Conservation (phyloP, 2,329 filamentous ascomycete genomes). For the Ophiosphaerella narmari region DNA sequence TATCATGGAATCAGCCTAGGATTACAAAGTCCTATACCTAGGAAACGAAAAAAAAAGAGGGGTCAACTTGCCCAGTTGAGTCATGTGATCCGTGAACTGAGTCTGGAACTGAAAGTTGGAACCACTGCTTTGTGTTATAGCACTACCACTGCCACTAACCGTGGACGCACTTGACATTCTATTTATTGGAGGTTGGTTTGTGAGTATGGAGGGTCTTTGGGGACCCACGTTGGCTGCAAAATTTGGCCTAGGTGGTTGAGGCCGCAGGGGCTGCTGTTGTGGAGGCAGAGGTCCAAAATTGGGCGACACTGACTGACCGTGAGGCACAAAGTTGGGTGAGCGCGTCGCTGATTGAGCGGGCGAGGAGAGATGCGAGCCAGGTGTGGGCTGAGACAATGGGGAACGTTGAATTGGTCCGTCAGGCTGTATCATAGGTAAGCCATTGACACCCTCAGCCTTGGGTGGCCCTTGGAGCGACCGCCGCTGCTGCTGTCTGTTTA, state of each 20-base stretch:
- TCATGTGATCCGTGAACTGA: slow-evolving; percentile 91
- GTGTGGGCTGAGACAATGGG: slow-evolving; percentile 78
- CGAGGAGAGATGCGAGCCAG: slow-evolving; percentile 77
- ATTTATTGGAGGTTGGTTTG: slow-evolving; percentile 43
- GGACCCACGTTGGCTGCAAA: slow-evolving; percentile 50
- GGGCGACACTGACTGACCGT: slow-evolving; percentile 64
- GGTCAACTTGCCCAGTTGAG: slow-evolving; percentile 87
- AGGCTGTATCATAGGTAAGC: slow-evolving; percentile 47
- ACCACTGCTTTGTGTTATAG: slow-evolving; percentile 43
- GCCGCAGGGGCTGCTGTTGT: slow-evolving; percentile 50
- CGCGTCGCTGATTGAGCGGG: slow-evolving; percentile 61
- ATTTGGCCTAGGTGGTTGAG: slow-evolving; percentile 55
- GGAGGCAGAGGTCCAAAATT: slow-evolving; percentile 59
- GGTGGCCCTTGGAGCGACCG: slow-evolving; percentile 76
- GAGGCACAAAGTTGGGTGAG: slow-evolving; percentile 65
- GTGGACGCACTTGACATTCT: slow-evolving; percentile 44
- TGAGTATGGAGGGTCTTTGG: slow-evolving; percentile 45
- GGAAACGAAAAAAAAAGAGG: slow-evolving; percentile 51
- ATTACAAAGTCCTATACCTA: slow-evolving; percentile 65
- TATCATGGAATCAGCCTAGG: slow-evolving; percentile 69
- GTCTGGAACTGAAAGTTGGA: slow-evolving; percentile 74
- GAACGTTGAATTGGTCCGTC: slow-evolving; percentile 58
- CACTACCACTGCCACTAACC: slow-evolving; percentile 42
- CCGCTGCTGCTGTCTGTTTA: slow-evolving; percentile 77
- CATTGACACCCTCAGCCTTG: slow-evolving; percentile 63